Base-by-base conservation (phyloP, 2,329 filamentous ascomycete species). In the Cordyceps tenuipes region DNA sequence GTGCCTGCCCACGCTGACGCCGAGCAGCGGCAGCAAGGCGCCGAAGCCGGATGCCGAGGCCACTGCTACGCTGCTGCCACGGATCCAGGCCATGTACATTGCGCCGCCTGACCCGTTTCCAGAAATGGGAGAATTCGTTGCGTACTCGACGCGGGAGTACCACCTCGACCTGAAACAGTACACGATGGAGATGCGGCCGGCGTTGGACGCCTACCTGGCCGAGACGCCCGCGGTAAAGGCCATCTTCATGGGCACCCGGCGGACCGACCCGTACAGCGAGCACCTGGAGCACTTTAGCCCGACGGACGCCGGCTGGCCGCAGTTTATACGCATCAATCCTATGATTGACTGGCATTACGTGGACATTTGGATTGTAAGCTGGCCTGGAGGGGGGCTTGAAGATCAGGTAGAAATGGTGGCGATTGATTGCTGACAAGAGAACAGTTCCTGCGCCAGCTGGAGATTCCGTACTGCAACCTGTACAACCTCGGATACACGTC, bases 271-370 rank as follows among this genome's bases (percentile, higher is more conserved):
- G 7, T 91, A 97, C 71, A 91, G 93, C 51, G 86, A 85, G 66
- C 78, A 81, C 17, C 73, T 99, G 67, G 88, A 82, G 44, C 85
- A 89, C 73, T 97, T 97, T 70, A 90, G 96, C 70, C 82, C 81
- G 55, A 99, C 94, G 5, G 94, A 97, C 73, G 78, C 82, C 41
- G 91, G 88, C 2, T 99, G 94, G 94, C 94, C 94, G 41, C 77
- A 80, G 48, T 96, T 97, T 69, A 92, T 97, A 86, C 84, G 94
- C 61, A 81, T 97, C 62, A 91, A 99, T 73, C 93, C 94, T 0
- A 89, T 99, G 10, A 92, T 99, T 69, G 94, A 99, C 74, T 99
- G 94, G 94, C 90, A 94, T 72, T 96, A 97, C 73, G 83, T 85
- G 12, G 93, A 97, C 72, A 93, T 97, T 58, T 97, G 94, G 94